Conservation (phyloP, 495 filamentous ascomycete genomes). For the Penicillium salamii region DNA sequence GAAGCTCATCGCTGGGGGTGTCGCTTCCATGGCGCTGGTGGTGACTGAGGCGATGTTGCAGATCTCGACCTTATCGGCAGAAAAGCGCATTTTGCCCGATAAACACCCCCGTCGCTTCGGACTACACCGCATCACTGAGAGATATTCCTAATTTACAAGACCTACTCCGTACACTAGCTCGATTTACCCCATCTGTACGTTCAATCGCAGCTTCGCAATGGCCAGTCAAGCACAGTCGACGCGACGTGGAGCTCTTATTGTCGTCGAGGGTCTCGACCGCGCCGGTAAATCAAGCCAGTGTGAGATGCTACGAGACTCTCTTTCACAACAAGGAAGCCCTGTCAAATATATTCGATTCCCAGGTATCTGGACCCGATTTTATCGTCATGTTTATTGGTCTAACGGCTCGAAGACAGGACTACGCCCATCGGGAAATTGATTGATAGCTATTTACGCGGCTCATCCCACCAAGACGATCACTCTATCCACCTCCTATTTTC, state of each 20-base stretch:
- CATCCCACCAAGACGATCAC: conserved; percentile 80
- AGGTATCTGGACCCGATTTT: conserved; percentile 48
- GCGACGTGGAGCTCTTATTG: conserved; percentile 71
- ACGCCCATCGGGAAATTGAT: conserved; percentile 91
- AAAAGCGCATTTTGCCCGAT: conserved; percentile 13
- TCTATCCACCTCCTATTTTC: conserved; percentile 94
- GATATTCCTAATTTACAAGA: not conserved
- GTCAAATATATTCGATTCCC: conserved; percentile 84
- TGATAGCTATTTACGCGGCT: conserved; percentile 74
- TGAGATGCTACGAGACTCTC: conserved; percentile 60
- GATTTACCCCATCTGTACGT: no score
- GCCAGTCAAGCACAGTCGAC: conserved; percentile 9
- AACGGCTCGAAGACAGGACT: conserved; percentile 63
- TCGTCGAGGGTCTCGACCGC: conserved; percentile 91
- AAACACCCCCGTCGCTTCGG: conserved; percentile 3
- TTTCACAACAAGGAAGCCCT: conserved; percentile 58
- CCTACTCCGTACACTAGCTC: no score
- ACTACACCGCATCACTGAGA: not conserved
- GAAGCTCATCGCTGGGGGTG: conserved; percentile 29
- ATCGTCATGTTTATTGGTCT: conserved; percentile 6
- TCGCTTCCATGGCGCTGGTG: conserved; percentile 29
- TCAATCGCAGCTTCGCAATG: conserved; percentile 14
- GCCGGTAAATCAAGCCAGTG: conserved; percentile 97
- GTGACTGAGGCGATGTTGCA: conserved; percentile 14
- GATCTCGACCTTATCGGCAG: conserved; percentile 22